Base-by-base conservation (phyloP, 2,329 filamentous ascomycete species). In the Pyricularia sp. region DNA sequence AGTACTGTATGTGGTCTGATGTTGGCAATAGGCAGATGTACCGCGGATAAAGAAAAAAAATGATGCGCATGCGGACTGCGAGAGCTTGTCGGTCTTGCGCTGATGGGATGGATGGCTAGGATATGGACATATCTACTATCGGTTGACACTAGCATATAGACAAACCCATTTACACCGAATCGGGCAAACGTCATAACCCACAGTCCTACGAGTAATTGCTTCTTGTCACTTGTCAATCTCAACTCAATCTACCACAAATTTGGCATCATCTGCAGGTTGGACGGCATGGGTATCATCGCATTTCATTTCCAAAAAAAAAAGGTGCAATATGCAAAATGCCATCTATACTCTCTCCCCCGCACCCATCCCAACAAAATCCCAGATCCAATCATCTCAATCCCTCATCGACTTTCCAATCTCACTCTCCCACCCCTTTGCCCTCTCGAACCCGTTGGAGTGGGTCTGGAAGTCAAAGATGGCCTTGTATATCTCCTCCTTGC, bases 391-490 rank as follows among this genome's bases (percentile, higher is more conserved):
- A 58, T n/a, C 25, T 65, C 73, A 82, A 17, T 78, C 75, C 55
- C 76, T 78, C 90, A 92, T 92, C 17, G 83, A 83, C 84, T 93
- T 93, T 55, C 92, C 92, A 84, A 97, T 97, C 81, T 96, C 90
- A 76, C 91, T 93, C 78, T 89, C 81, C 93, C 93, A 97, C 33
- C 88, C 86, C 72, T 87, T 84, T 0, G 91, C 91, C 71, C 91
- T 84, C 81, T 95, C 92, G 73, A 95, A 95, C 4, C 92, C 92
- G 77, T 94, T 94, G 55, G 85, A 83, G 71, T 87, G 83, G 17
- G 83, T 88, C 79, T 92, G 90, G 75, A 88, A 95, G 77, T 95
- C 92, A 73, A 87, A 80, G 78, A 95, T 84, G 1, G 92, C 91
- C 81, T 94, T 85, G 74, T 91, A 88, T 4, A 94, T 90, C 72